Percentiles rank a stretch among this genome's conserved stretches.
Conservation (phyloP, 169 alveolate species). For the Cryptosporidium muris region DNA sequence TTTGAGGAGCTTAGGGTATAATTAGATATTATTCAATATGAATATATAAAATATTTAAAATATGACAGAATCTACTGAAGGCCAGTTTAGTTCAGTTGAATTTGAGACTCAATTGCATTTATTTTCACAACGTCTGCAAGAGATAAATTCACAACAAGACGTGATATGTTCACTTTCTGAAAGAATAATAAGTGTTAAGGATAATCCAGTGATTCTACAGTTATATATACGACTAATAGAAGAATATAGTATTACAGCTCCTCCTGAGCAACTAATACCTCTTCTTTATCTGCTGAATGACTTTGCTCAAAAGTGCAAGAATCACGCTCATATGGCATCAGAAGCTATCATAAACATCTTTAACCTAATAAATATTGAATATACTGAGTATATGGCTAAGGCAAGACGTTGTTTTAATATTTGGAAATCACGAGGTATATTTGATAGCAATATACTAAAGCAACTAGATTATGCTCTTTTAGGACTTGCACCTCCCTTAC, state of each 20-base stretch:
- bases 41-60: too few relatives aligned
- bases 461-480: conserved; percentile 38
- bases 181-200: conserved; percentile 33
- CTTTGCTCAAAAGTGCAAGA: conserved; percentile 65
- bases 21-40: too few relatives aligned
- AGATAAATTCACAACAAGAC: conserved; percentile 54
- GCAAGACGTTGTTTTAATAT: conserved; percentile 69
- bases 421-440: conserved; percentile 61
- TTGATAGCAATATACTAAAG: conserved; percentile 40
- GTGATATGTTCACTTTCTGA: conserved; percentile 61
- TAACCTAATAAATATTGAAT: conserved; percentile 37
- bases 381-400: conserved; percentile 68
- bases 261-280: conserved; percentile 65
- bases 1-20: too few relatives aligned
- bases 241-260: conserved; percentile 68
- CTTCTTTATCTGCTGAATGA: conserved; percentile 52
- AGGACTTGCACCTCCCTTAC: conserved; percentile 64
- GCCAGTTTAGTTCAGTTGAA: conserved; percentile 44
- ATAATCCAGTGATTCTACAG: conserved; percentile 54
- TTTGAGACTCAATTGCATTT: conserved; percentile 37
- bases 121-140: conserved; percentile 27
- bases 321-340: conserved; percentile 54
- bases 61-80: not conserved
- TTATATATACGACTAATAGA: conserved; percentile 54
- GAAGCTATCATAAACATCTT: conserved; percentile 59